A percentile compares a stretch with the other conserved stretches of the same genome.
phyloP scores from a whole-genome alignment of 257 asterid genomes.

The Nemophila menziesii region DNA sequence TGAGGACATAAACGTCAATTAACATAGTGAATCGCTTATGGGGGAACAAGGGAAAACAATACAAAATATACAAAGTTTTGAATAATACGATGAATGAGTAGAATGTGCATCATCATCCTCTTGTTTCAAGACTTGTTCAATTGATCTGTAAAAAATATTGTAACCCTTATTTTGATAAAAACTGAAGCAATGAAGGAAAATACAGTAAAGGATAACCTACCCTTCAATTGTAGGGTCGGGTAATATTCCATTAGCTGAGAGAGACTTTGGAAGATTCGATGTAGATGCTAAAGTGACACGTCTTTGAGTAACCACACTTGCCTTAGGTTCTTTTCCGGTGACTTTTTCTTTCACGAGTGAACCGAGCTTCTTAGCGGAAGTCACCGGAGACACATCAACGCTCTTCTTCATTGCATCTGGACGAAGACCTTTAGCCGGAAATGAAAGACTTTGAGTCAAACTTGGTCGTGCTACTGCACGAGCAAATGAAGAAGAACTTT shows the following conservation, averaged over 20 bases:
- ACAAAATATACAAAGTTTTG: slow-evolving; percentile 1
- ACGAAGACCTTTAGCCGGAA: slow-evolving; percentile 38
- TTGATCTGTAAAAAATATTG: slow-evolving; percentile 24
- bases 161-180: neutral
- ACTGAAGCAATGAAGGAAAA: neutral
- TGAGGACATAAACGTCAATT: slow-evolving; percentile 17
- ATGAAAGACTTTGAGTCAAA: slow-evolving; percentile 49
- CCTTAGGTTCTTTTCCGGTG: slow-evolving; percentile 4
- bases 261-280: slow-evolving; percentile 27
- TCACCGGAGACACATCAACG: slow-evolving; percentile 32
- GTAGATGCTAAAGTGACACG: slow-evolving; percentile 30
- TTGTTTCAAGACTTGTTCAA: slow-evolving; percentile 24
- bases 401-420: slow-evolving; percentile 49
- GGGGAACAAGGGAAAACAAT: neutral
- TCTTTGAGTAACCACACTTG: slow-evolving; percentile 16
- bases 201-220: slow-evolving; percentile 24
- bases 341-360: slow-evolving; percentile 24
- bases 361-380: slow-evolving; percentile 26
- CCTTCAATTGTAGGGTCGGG: slow-evolving; percentile 22
- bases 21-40: neutral
- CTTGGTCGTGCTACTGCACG: slow-evolving; percentile 27
- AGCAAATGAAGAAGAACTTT: slow-evolving; percentile 33
- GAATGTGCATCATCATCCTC: slow-evolving; percentile 67
- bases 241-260: slow-evolving; percentile 22
- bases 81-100: slow-evolving; percentile 57